Percentiles rank a stretch among this genome's conserved stretches.
Conservation (phyloP, 2,329 filamentous ascomycete species). For the Cercospora nicotianae region DNA sequence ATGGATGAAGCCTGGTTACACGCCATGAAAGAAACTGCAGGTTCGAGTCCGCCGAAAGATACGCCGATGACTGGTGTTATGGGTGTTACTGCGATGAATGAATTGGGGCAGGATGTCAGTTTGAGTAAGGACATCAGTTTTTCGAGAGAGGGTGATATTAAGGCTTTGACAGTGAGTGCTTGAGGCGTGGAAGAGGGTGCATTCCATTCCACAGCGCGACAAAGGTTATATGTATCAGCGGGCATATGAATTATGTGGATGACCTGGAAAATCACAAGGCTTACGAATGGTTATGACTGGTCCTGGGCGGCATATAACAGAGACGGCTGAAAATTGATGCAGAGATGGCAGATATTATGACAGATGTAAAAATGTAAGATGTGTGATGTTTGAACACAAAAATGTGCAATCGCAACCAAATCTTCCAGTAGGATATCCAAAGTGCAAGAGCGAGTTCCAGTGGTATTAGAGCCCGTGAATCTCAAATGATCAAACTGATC, state of each 20-base stretch:
- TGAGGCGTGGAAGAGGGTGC: background rate
- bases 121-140: constrained; percentile 10
- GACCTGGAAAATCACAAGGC: background rate
- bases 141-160: constrained; percentile 12
- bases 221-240: no score
- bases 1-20: constrained; percentile 42
- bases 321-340: background rate
- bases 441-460: background rate
- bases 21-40: constrained; percentile 32
- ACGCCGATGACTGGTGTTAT: constrained; percentile 17
- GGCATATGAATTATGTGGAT: background rate
- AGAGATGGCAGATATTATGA: background rate
- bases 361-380: background rate
- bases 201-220: no score
- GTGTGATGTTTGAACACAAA: background rate
- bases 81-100: constrained; percentile 7
- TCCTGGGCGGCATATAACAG: background rate
- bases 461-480: background rate
- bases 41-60: constrained; percentile 11
- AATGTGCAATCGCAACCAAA: background rate
- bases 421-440: background rate
- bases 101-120: constrained; percentile 12
- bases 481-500: background rate
- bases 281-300: background rate
- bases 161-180: constrained; percentile 8